phyloP scores from a whole-genome alignment of 495 filamentous ascomycete genomes.

The Halenospora varia region DNA sequence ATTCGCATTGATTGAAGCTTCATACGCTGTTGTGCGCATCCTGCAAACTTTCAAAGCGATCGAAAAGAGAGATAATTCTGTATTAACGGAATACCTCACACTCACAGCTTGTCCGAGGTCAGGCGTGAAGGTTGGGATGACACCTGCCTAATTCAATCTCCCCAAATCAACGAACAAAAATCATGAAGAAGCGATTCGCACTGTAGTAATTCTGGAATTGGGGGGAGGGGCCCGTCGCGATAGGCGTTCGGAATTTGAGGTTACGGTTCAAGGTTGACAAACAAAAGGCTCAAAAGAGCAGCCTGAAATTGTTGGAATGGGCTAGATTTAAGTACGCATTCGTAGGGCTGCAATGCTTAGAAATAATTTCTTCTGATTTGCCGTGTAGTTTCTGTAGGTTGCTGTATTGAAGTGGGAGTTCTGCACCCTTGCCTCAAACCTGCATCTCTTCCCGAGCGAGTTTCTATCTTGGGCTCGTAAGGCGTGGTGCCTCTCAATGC shows the following conservation, averaged over 20 bases:
- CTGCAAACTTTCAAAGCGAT: constrained; percentile 57
- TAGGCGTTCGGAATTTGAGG: not conserved
- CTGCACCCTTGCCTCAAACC: not conserved
- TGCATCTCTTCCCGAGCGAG: not conserved
- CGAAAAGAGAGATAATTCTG: constrained; percentile 37
- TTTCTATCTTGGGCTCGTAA: too few species aligned
- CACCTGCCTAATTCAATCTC: constrained; percentile 24
- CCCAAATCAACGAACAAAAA: too few species aligned
- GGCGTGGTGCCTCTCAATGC: not conserved
- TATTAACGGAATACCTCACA: constrained; percentile 30
- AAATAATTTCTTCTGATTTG: not conserved
- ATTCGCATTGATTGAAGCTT: constrained; percentile 56
- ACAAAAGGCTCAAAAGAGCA: too few species aligned
- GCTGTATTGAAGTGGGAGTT: too few species aligned
- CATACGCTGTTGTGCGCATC: constrained; percentile 53
- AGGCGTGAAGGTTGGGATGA: constrained; percentile 34
- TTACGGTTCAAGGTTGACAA: too few species aligned
- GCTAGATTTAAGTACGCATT: not conserved
- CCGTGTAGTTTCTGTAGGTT: not conserved
- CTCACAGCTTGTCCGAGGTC: constrained; percentile 22
- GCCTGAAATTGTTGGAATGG: too few species aligned
- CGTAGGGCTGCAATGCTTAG: not conserved
- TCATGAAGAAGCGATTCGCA: too few species aligned
- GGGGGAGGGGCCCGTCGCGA: not conserved
- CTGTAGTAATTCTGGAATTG: too few species aligned